Percentiles rank a stretch among this genome's conserved stretches.
Conservation (phyloP, 305 asterid species). For the Solanum aculeatissimum region DNA sequence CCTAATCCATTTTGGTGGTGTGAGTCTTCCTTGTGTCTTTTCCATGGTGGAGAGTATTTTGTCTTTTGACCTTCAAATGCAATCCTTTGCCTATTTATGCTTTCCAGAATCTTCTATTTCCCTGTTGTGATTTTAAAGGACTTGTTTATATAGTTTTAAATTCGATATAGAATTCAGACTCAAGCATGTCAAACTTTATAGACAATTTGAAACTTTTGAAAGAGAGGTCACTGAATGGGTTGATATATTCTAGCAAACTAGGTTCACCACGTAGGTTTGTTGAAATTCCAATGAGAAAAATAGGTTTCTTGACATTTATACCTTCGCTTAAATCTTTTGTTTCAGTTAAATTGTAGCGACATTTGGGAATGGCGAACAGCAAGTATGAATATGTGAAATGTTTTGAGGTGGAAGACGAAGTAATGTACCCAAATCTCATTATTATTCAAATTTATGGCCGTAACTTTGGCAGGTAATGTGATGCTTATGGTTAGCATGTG, state of each 20-base stretch:
- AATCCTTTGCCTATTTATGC: background rate
- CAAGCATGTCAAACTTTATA: background rate
- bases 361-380: slow-evolving; percentile 63
- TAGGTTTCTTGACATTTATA: background rate
- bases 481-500: background rate
- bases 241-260: background rate
- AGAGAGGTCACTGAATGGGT: background rate
- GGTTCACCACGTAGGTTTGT: background rate
- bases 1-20: background rate
- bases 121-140: background rate
- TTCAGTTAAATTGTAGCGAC: background rate
- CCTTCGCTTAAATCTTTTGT: background rate
- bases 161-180: background rate
- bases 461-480: slow-evolving; percentile 35
- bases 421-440: slow-evolving; percentile 51
- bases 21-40: background rate
- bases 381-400: slow-evolving; percentile 71
- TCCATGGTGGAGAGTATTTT: background rate
- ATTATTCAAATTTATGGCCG: slow-evolving; percentile 42
- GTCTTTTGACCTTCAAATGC: background rate
- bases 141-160: background rate
- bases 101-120: background rate
- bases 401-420: slow-evolving; percentile 53
- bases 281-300: background rate
- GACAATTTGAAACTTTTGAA: background rate